Base-by-base conservation (phyloP, 495 filamentous ascomycete species). In the Penicillium flavigenum region DNA sequence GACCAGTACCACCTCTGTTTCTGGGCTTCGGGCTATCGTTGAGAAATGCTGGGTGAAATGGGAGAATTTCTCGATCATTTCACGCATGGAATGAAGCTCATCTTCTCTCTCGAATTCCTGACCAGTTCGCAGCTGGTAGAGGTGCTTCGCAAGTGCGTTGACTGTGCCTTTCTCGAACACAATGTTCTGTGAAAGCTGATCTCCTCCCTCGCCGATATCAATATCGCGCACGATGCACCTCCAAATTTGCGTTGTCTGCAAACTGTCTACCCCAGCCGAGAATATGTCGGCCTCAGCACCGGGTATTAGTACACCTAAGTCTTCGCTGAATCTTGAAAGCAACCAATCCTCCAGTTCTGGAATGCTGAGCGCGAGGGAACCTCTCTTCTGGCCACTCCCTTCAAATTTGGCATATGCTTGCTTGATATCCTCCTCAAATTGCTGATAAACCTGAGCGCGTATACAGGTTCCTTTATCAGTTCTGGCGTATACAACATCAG, bases 381-480 rank as follows among this genome's bases (percentile, higher is more conserved):
- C 54, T 52, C 64, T 39, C 47, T 60, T 61, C 59, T 66, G 44
- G 14, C 56, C 60, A 61, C 49, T 36, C 32, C 67, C 45, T 59
- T 67, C 51, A 69, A 67, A 67, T 2, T 38, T 47, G 16, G 54
- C 66, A 56, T 86, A 86, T 4, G 73, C 63, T 7, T 60, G 56
- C 9, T 83, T 71, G 17, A 84, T 84, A 34, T 79, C 57, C 5
- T 76, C 64, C 6, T 72, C 69, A 52, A 83, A 86, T 3, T 68
- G 64, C 31, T 66, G 64, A 59, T 86, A 83, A 20, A 82, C 77
- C 38, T 80, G 76, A 32, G 78, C 71, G 12, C 83, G 76, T 51
- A 84, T 85, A 43, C 80, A 76, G 2, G 77, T 80, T 47, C 76
- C 81, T 64, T 85, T 84, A 59, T 85, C 82, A 5, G 79, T 82